Base-by-base conservation (phyloP, 2,329 filamentous ascomycete species). In the Phaeomoniella chlamydospora region DNA sequence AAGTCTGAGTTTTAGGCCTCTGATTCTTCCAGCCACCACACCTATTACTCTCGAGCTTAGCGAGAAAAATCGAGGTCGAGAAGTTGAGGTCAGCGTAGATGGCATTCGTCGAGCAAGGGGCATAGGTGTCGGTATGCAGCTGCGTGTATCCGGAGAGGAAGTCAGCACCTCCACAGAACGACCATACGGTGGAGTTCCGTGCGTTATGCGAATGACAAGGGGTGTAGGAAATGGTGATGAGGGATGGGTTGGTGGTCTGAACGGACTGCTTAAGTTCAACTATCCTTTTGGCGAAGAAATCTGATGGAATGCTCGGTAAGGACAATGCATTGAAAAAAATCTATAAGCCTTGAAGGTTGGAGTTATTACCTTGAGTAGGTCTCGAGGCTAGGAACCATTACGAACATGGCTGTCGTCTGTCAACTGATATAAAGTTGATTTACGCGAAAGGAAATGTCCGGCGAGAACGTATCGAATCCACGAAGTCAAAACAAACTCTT, bases 181-280 rank as follows among this genome's bases (percentile, higher is more conserved):
- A 32, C 73, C 71, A 80, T 65, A 70, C 18, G 84, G 87, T 16
- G 88, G 88, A 9, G 87, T 96, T 11, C 90, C 90, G 2, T 93
- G 86, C 53, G 82, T 96, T 18, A 90, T 94, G 50, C 68, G 86
- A 32, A 71, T 68, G 33, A 44, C 61, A 46, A 48, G 66, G 47
- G 63, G 69, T 46, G 45, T 52, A 3, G 58, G 53, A 29, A 65
- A 58, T 47, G 65, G 67, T 15, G 85, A 94, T 49, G 88, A 96
- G 56, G 85, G 88, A 13, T 98, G 90, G 90, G 88, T 98, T 2
- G 88, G 88, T 1, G 88, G 90, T 0, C 59, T 98, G 51, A 98
- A 94, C 52, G 84, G 85, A 6, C 55, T 96, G 50, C 61, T 98
- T 47, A 98, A 98, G 62, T 98, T 96, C 55, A 98, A 98, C 56